Evolutionary conservation across 2,329 filamentous ascomycete species (phyloP), one percentile per base, ranked within the genome.

Genomic region (Aspergillus terreus): DNA sequence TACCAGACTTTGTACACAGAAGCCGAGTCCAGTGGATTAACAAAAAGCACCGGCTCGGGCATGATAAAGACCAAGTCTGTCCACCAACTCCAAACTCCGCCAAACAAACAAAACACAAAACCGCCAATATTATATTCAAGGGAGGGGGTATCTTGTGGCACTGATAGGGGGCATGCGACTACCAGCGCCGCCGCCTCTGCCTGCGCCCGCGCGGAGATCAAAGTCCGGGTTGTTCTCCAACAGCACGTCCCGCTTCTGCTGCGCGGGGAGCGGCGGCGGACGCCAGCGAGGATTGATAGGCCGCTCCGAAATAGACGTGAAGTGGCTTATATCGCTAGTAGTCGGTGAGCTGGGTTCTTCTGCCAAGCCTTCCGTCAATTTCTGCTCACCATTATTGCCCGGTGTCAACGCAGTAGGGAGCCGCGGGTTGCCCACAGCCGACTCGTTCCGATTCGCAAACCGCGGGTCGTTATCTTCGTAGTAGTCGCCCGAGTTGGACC

Each of bases 401-500:
- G 74, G 71, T 7, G 68, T 70, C 46, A 76, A 58, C 45, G 66
- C 63, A 36, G 70, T 56, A n/a, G 67, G 72, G 48, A 69, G 55
- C 40, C 54, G 62, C 35, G 54, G 58, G 56, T 58, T 62, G 52
- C 51, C 59, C 55, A 46, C 58, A 52, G 56, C 59, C 45, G 64
- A 60, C 38, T 68, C 65, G 49, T 65, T 63, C 21, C 58, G 61
- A 41, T 62, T 57, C 51, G 84, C 87, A 64, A 96, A 97, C 51
- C 85, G 88, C 42, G 92, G 91, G 59, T 96, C 91, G 11, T 96
- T 84, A 68, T 97, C 92, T 77, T 97, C 94, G 66, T 95, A 95
- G 72, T 97, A 97, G 56, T 76, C 70, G 15, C 56, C 56, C 10
- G 78, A 77, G 46, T 66, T 61, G 64, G 74, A 45, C 58, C 68